These are phyloP conservation scores for Geopyxis carbonaria DNA, from an alignment of 495 filamentous ascomycete genomes.

Conservation along the genomic window DNA sequence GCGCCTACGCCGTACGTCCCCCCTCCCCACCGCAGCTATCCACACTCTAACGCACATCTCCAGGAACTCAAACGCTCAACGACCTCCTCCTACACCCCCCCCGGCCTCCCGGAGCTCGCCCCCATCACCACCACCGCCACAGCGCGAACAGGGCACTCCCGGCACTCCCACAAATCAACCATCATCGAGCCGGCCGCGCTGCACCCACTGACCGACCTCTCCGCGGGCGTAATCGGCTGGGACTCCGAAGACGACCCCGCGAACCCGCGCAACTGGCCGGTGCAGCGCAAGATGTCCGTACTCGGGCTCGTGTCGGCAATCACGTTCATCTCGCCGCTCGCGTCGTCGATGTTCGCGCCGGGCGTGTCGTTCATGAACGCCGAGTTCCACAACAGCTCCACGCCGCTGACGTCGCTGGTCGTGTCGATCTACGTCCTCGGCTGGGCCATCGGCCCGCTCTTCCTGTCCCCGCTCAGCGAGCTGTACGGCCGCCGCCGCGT, in stretches of 20 bases:
- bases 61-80: no score
- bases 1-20: no score
- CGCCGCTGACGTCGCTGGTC: slow-evolving; percentile 32
- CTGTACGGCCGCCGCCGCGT: slow-evolving; percentile 53
- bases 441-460: slow-evolving; percentile 43
- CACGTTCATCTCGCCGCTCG: slow-evolving; percentile 46
- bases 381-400: slow-evolving; percentile 34
- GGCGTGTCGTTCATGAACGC: slow-evolving; percentile 36
- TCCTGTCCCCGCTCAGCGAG: slow-evolving; percentile 56
- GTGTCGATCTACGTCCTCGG: slow-evolving; percentile 45
- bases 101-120: no score
- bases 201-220: slow-evolving; percentile 30
- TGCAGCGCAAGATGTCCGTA: slow-evolving; percentile 48
- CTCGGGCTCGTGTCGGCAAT: slow-evolving; percentile 43
- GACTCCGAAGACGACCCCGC: slow-evolving; percentile 47
- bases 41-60: no score
- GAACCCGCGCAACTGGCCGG: slow-evolving; percentile 51
- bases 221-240: slow-evolving; percentile 38
- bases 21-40: no score
- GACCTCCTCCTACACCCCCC: no score
- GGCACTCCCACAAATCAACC: not conserved
- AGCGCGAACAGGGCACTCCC: no score
- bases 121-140: no score
- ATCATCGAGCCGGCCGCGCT: not conserved
- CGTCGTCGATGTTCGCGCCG: slow-evolving; percentile 49